Evolutionary conservation across 805 yeast genomes (phyloP).

Genomic region (Ogataea angusta): DNA sequence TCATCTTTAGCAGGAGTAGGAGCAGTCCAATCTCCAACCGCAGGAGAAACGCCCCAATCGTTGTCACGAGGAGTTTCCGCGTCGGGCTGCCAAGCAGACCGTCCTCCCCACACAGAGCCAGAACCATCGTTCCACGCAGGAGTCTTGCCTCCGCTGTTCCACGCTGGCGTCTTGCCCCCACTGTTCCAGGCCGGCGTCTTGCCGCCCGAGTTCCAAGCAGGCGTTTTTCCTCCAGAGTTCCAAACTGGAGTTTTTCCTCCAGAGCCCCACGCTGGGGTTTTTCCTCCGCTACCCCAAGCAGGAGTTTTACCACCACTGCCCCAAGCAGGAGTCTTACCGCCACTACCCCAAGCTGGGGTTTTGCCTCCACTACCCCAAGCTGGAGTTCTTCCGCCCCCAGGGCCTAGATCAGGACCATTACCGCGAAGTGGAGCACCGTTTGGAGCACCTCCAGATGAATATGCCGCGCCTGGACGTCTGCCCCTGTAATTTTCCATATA

Average conservation of each 20-base stretch:
- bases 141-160: constrained; percentile 42
- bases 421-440: constrained; percentile 17
- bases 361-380: constrained; percentile 21
- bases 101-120: constrained; percentile 33
- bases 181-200: constrained; percentile 43
- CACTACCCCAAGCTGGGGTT: constrained; percentile 27
- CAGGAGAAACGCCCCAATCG: constrained; percentile 44
- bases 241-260: constrained; percentile 46
- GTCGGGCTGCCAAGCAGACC: constrained; percentile 43
- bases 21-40: constrained; percentile 45
- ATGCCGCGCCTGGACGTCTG: constrained; percentile 31
- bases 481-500: constrained; percentile 50
- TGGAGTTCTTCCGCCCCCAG: constrained; percentile 7
- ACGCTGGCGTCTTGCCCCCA: constrained; percentile 45
- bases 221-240: constrained; percentile 38
- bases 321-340: constrained; percentile 45
- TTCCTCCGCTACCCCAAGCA: constrained; percentile 42
- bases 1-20: constrained; percentile 42
- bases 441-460: constrained; percentile 5
- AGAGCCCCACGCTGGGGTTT: constrained; percentile 42
- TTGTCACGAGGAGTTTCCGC: constrained; percentile 19
- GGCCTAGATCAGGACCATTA: constrained; percentile 29
- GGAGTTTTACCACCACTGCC: constrained; percentile 37
- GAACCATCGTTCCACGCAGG: constrained; percentile 38
- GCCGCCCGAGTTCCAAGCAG: constrained; percentile 39